Base-by-base conservation (phyloP, 2,329 filamentous ascomycete genomes). In the Botrytis hyacinthi region DNA sequence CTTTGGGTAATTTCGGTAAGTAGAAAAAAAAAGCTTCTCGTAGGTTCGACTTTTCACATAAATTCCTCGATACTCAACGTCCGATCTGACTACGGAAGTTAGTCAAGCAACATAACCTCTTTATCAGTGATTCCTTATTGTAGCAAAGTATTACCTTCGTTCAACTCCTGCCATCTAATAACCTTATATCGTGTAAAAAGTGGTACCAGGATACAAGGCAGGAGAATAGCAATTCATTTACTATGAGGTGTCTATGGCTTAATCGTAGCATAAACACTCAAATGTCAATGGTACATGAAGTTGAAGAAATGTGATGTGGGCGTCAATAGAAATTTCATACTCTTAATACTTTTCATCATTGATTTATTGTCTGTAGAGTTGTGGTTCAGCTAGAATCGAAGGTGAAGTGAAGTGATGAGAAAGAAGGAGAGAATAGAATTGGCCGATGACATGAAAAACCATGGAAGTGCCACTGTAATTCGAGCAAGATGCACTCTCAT, bases 131-230 rank as follows among this genome's bases (percentile, higher is more conserved):
- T 40, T 57, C 10, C 66, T 22, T 57, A 42, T 14, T 69, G 22
- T 32, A 62, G 9, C 10, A n/a, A 8, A 40, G n/a, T 35, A n/a
- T 20, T 20, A 44, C 12, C n/a, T 57, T 62, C 37, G 29, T 48
- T 46, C 22, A 73, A 48, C 89, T 92, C 90, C 89, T 87, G 86
- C 88, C 84, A 90, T 92, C 88, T 90, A 91, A 91, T 91, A 90
- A 86, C 88, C 88, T 89, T 82, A 84, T 84, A 85, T 83, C 83
- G 79, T 78, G 77, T 59, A 73, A 77, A 81, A 76, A 83, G 90
- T 87, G 85, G 86, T 84, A 83, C 82, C 83, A 89, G 89, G 90
- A 91, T 91, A 92, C 89, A 91, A 90, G 86, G 87, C 86, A 84
- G 88, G 90, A 91, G 89, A 82, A 93, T 81, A 92, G 76, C 72